Base-by-base conservation (phyloP, 805 yeast genomes). In the Kregervanrija pseudodelftensis region DNA sequence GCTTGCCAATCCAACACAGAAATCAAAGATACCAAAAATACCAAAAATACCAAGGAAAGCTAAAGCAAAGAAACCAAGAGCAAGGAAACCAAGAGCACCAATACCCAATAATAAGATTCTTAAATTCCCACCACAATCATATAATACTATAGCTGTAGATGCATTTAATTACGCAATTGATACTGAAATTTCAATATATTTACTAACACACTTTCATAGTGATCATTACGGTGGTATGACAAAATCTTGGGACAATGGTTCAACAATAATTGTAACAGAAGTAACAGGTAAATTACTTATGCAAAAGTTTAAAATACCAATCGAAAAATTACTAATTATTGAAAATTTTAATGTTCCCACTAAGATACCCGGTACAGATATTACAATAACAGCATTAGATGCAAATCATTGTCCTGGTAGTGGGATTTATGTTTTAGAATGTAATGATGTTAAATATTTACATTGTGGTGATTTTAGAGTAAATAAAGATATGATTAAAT, bases 391-490 rank as follows among this genome's bases (percentile, higher is more conserved):
- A 0, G 68, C 81, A 11, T 63, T 83, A 5, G 89, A 86, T 53
- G 99, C 98, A 0, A 91, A 93, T 54, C 99, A 93, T 64, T 93
- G 99, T 63, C 99, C 99, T 1, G 99, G 99, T 2, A 87, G 97
- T 3, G 87, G 79, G 0, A 75, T 93, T 0, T 85, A 90, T 48
- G 63, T 89, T 11, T 84, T 87, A 54, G 82, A 81, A 54, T 63
- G 73, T 3, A 60, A 66, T 0, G 39, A 61, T 0, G 58, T 61
- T 13, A 64, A 63, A 36, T 69, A 73, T 4, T 64, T 93, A 31
- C 99, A 93, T 61, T 89, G 97, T 42, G 99, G 99, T 2, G 99
- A 93, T 64, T 93, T 91, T 57, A 68, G 99, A 46, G 88, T 89
- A 10, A 74, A 75, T 50, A 63, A 64, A 33, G 53, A 57, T 4